Percentiles rank a stretch among this genome's conserved stretches.
These are phyloP conservation scores for Torulaspora delbrueckii DNA, from an alignment of 805 yeast species.

Conservation along the genomic window DNA sequence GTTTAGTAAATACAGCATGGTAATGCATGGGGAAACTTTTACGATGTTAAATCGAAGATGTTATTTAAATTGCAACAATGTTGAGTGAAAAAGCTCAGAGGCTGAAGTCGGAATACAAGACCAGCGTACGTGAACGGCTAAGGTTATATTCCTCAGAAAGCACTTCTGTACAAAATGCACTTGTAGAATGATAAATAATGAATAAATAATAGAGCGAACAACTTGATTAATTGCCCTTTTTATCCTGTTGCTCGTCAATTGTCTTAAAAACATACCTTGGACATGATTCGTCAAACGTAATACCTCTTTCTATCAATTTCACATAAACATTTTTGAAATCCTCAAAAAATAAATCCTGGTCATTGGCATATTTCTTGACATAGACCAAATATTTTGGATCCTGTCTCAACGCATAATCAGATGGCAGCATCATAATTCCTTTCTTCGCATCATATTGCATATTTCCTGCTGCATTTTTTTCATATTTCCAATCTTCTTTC, in stretches of 20 bases:
- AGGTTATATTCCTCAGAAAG: too few relatives aligned
- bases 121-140: too few relatives aligned
- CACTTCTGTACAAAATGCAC: too few relatives aligned
- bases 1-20: too few relatives aligned
- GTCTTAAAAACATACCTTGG: conserved; percentile 52
- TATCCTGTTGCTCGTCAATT: conserved; percentile 56
- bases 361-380: conserved; percentile 64
- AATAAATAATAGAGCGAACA: too few relatives aligned
- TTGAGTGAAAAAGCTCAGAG: too few relatives aligned
- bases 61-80: too few relatives aligned
- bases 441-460: conserved; percentile 59
- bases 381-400: conserved; percentile 55
- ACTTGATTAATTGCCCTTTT: neutral
- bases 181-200: too few relatives aligned
- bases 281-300: conserved; percentile 49
- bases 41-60: too few relatives aligned
- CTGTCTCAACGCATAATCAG: conserved; percentile 68
- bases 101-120: too few relatives aligned
- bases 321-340: conserved; percentile 65
- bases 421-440: conserved; percentile 79
- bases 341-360: conserved; percentile 53
- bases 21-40: too few relatives aligned
- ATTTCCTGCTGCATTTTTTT: conserved; percentile 55
- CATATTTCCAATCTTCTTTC: conserved; percentile 49
- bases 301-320: conserved; percentile 71